Conservation (phyloP, 2,329 filamentous ascomycete species). For the Alternaria longipes region DNA sequence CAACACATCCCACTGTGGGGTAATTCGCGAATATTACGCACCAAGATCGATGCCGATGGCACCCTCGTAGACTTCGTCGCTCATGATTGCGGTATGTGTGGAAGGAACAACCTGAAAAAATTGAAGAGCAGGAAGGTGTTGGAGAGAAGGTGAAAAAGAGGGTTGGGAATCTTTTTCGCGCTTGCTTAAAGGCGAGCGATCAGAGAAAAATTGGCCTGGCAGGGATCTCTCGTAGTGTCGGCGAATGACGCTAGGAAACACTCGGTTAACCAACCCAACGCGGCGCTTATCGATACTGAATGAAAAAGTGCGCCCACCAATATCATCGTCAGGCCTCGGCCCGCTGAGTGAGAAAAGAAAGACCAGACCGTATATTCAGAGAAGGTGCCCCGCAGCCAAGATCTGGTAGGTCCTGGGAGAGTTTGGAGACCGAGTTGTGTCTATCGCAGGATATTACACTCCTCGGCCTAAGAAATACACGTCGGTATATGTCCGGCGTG, state of each 20-base stretch:
- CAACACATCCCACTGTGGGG: slow-evolving; percentile 35
- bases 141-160: slow-evolving; percentile 43
- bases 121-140: slow-evolving; percentile 42
- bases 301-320: slow-evolving; percentile 9
- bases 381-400: not conserved
- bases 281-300: slow-evolving; percentile 20
- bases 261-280: slow-evolving; percentile 17
- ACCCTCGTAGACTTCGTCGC: slow-evolving; percentile 98
- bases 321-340: not conserved
- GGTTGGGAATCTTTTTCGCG: slow-evolving; percentile 21
- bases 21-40: slow-evolving; percentile 56
- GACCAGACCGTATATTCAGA: not conserved
- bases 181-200: slow-evolving; percentile 25
- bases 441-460: not conserved
- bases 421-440: not conserved
- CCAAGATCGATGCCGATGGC: slow-evolving; percentile 99
- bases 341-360: not conserved
- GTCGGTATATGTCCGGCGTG: not conserved
- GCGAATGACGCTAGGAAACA: slow-evolving; percentile 15
- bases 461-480: not conserved
- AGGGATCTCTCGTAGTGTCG: slow-evolving; percentile 21
- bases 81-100: slow-evolving; percentile 70
- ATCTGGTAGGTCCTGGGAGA: not conserved
- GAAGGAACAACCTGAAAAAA: slow-evolving; percentile 41
- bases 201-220: slow-evolving; percentile 24